Percentiles rank a stretch among this genome's conserved stretches.
These are phyloP conservation scores for Haplosporangium sp. DNA, from an alignment of 371 early-diverging fungal genomes.

Conservation along the genomic window DNA sequence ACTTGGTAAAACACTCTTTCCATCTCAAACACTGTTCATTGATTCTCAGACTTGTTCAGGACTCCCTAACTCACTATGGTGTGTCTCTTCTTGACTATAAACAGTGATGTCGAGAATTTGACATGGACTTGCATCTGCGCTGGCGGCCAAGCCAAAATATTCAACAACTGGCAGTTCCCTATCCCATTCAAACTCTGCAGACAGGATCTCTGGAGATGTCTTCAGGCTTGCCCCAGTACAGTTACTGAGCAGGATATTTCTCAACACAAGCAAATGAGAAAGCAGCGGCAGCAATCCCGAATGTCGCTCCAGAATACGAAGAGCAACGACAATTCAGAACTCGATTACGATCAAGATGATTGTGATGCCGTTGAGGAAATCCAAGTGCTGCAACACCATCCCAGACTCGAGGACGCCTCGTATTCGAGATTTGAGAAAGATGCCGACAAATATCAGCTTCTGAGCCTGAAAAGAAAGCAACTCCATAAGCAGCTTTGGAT, in stretches of 20 bases:
- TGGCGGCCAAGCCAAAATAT: not conserved
- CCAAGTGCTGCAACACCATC: not conserved
- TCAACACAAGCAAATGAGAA: not conserved
- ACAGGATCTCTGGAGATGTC: conserved; percentile 16
- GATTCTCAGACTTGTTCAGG: no score
- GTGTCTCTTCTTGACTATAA: not conserved
- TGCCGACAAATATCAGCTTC: not conserved
- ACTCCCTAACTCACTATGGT: not conserved
- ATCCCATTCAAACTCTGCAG: conserved; percentile 48
- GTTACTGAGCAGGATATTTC: not conserved
- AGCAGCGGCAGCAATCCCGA: conserved; percentile 2
- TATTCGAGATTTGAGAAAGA: conserved; percentile 21
- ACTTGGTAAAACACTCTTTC: conserved; percentile 10
- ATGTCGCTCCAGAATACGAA: not conserved
- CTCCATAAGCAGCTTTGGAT: conserved; percentile 26
- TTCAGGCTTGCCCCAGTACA: conserved; percentile 10
- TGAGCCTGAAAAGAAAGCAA: conserved; percentile 14
- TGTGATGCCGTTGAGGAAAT: conserved; percentile 30
- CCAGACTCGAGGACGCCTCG: conserved; percentile 12
- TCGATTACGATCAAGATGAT: conserved; percentile 34
- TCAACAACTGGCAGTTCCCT: conserved; percentile 32
- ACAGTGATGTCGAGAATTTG: conserved; percentile 27
- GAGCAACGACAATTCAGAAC: not conserved
- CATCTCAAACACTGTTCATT: no score
- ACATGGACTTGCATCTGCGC: conserved; percentile 31